These are phyloP conservation scores for Microthyrium microscopicum DNA, from an alignment of 2,329 filamentous ascomycete genomes.

Conservation along the genomic window DNA sequence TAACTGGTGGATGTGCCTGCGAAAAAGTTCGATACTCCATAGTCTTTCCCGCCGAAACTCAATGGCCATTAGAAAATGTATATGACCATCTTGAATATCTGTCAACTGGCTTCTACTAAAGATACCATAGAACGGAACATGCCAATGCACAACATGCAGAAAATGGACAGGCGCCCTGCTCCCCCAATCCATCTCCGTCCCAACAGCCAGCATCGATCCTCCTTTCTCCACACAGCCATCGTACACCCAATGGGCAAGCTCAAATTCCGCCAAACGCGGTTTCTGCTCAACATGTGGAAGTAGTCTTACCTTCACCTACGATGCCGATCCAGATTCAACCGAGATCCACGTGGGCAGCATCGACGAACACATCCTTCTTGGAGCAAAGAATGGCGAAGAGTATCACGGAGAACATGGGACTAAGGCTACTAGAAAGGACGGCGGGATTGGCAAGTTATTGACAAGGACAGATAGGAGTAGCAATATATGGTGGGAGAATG, in stretches of 20 bases:
- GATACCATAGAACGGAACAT: conserved; percentile 13
- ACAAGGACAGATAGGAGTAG: no score
- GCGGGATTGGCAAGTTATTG: no score
- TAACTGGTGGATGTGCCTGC: conserved; percentile 8
- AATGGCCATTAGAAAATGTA: neutral
- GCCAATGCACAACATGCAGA: conserved; percentile 17
- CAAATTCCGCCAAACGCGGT: conserved; percentile 10
- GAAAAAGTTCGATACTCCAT: conserved; percentile 5
- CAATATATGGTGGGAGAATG: conserved; percentile 15
- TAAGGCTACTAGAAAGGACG: no score
- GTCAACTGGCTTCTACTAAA: neutral
- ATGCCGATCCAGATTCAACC: no score
- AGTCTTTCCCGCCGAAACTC: neutral
- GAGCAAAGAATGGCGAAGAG: no score
- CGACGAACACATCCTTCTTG: no score
- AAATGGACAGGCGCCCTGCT: conserved; percentile 14
- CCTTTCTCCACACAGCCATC: conserved; percentile 9
- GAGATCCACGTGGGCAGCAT: no score
- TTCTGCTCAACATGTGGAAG: conserved; percentile 15
- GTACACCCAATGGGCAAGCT: conserved; percentile 14
- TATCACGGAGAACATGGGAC: no score
- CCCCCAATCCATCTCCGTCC: conserved; percentile 12
- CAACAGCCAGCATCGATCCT: conserved; percentile 10
- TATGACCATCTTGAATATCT: neutral
- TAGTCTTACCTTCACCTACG: conserved; percentile 12